These are phyloP conservation scores for sweet orange (Citrus sinensis) DNA, from an alignment of 345 rosid species.

Conservation along the genomic window DVS_A1.0 CM039161.1:1423001-1423500, in stretches of 20 bases:
- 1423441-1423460: conserved; percentile 29
- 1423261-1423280: conserved; percentile 4
- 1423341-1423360: conserved; percentile 18
- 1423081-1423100: conserved; percentile 5
- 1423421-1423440: conserved; percentile 40
- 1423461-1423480: conserved; percentile 2
- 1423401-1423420: conserved; percentile 43
- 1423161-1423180: not conserved
- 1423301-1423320: conserved; percentile 2
- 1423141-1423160: conserved; percentile 12
- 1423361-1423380: conserved; percentile 32
- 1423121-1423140: conserved; percentile 12
- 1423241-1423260: conserved; percentile 13
- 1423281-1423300: conserved; percentile 1
- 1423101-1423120: not conserved
- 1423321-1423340: conserved; percentile 19
- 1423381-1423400: conserved; percentile 28
- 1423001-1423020: conserved; percentile 36
- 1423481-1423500: conserved; percentile 9
- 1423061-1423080: conserved; percentile 50
- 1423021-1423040: conserved; percentile 53
- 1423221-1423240: not conserved
- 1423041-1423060: conserved; percentile 89
- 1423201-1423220: conserved; percentile 10
- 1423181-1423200: conserved; percentile 11